Percentiles rank a stretch among this genome's conserved stretches.
These are phyloP conservation scores for Phytophthora ohioensis DNA, from an alignment of 352 stramenopile genomes.

Conservation along the genomic window DNA sequence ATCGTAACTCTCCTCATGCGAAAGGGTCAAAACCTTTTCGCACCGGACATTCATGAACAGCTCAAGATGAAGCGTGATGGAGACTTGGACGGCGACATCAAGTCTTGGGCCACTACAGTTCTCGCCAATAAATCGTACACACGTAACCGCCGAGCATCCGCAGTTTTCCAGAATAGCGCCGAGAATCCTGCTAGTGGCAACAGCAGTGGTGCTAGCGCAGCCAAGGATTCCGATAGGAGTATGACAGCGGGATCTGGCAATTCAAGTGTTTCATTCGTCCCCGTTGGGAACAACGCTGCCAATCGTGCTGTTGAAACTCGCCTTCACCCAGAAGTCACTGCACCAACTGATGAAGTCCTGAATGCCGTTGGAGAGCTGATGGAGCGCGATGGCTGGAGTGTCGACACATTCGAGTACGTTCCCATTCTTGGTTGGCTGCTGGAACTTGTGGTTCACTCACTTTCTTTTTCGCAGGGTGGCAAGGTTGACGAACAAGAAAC, in stretches of 20 bases:
- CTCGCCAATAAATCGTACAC: constrained; percentile 85
- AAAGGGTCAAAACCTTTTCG: constrained; percentile 84
- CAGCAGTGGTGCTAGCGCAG: neutral
- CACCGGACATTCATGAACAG: constrained; percentile 83
- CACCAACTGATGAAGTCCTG: constrained; percentile 67
- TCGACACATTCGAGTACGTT: constrained; percentile 76
- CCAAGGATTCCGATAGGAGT: constrained; percentile 33
- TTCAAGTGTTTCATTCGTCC: constrained; percentile 23
- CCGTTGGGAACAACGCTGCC: constrained; percentile 6
- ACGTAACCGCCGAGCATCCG: constrained; percentile 65
- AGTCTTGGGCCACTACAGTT: constrained; percentile 81
- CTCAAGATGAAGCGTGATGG: constrained; percentile 77
- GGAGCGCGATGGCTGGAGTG: constrained; percentile 78
- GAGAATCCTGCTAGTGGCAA: constrained; percentile 26
- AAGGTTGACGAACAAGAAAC: constrained; percentile 68
- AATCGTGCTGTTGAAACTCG: constrained; percentile 53
- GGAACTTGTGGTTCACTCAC: constrained; percentile 8
- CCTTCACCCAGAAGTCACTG: constrained; percentile 69
- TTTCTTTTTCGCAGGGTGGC: constrained; percentile 51
- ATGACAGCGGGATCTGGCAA: constrained; percentile 28
- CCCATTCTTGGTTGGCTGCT: neutral
- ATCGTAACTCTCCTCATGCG: constrained; percentile 82
- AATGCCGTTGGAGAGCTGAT: constrained; percentile 76
- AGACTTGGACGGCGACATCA: constrained; percentile 80
- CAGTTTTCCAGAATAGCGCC: constrained; percentile 45